Evolutionary conservation across 176 grass and related monocot genomes (phyloP), one percentile per base, ranked within the genome.

Genomic region (Elaeis guineensis): DNA sequence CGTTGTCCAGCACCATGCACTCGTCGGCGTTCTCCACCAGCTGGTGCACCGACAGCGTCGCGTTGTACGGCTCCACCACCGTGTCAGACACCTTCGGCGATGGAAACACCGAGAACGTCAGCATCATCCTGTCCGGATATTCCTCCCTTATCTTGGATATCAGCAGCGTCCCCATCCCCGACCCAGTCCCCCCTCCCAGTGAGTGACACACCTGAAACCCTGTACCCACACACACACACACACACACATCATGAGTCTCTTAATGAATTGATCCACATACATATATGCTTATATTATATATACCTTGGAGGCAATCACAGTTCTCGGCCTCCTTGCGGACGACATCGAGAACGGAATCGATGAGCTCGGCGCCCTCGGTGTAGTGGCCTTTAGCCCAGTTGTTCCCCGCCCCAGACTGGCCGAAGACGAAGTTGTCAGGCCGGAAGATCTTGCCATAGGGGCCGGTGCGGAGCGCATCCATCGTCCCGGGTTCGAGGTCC

Each of bases 401-500:
- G 23, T 65, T 65, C 1, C 63, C 63, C 21, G 63, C 63, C 6
- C 63, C 63, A 21, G 50, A 51, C 49, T 65, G 63, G 48, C 63
- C 63, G 63, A 65, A 65, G 63, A 65, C 63, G 63, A 65, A 65
- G 63, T 65, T 65, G 49, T 65, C 63, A 3, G 63, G 63, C 21
- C 63, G 63, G 63, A 65, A 65, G 63, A 65, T 48, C 63, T 52
- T 19, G 19, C 63, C 63, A 48, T 65, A 65, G 21, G 49, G 22
- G 20, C 63, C 63, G 49, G 63, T 65, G 63, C 63, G 63, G 20
- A 65, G 63, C 11, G 63, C 63, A 49, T 65, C 63, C 63, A 65
- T 65, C 49, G 63, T 65, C 69, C 90, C 90, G 1, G 85, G 90
- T 69, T 95, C 90, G 0, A 95, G 90, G 70, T 95, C 85, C 81